Evolutionary conservation across 2,329 filamentous ascomycete genomes (phyloP).

Genomic region (Lasiodiplodia gonubiensis): DNA sequence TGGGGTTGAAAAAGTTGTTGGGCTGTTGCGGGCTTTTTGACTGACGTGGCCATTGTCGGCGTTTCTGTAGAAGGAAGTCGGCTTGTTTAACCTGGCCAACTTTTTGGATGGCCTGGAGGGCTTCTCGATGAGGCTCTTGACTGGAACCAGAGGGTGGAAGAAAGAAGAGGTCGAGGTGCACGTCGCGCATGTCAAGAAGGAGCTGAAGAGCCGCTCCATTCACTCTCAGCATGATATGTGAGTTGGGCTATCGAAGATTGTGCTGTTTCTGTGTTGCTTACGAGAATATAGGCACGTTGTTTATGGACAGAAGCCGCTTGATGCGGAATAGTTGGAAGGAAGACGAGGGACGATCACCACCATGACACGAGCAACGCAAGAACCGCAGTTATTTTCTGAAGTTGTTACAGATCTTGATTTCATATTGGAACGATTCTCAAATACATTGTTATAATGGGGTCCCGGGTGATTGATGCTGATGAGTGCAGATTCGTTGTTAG

Average conservation of each 20-base stretch:
- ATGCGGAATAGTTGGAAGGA: not conserved
- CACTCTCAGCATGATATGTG: slow-evolving; percentile 15
- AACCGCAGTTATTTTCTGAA: no score
- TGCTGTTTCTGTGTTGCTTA: not conserved
- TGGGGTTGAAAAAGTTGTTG: no score
- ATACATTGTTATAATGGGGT: no score
- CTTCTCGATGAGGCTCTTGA: slow-evolving; percentile 33
- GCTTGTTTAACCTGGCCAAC: slow-evolving; percentile 37
- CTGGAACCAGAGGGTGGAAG: slow-evolving; percentile 33
- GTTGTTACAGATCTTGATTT: no score
- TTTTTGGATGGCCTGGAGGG: slow-evolving; percentile 37
- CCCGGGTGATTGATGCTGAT: no score
- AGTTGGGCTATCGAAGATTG: not conserved
- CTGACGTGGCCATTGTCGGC: no score
- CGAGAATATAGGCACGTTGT: not conserved
- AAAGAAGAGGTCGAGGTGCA: slow-evolving; percentile 37
- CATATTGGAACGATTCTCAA: no score
- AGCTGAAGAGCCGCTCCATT: slow-evolving; percentile 34
- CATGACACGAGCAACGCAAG: no score
- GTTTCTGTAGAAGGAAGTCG: slow-evolving; percentile 35
- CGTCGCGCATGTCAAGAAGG: slow-evolving; percentile 34
- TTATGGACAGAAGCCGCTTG: not conserved
- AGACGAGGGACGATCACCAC: no score
- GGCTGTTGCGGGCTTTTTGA: no score
- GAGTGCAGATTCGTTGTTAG: no score